Conservation (phyloP, 2,329 filamentous ascomycete genomes). For the Pyricularia grisea region DNA sequence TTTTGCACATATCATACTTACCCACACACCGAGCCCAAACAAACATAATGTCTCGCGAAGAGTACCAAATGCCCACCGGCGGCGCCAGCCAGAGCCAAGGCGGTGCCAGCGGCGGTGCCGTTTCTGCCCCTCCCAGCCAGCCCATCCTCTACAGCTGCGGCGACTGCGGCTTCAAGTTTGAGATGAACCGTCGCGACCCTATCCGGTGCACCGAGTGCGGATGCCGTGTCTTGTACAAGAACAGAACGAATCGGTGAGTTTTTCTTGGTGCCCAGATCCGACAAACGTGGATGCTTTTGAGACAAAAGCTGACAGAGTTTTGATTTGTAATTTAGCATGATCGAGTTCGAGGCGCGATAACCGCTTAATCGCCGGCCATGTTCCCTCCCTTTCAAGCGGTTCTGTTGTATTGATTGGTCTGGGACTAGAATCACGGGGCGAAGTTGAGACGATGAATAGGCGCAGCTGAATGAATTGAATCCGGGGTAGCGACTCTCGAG, state of each 20-base stretch:
- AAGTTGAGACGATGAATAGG: background rate
- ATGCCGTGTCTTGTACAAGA: constrained; percentile 93
- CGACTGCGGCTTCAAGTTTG: constrained; percentile 73
- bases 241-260: constrained; percentile 87
- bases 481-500: constrained; percentile 7
- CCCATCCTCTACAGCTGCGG: constrained; percentile 68
- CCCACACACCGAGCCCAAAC: constrained; percentile 3
- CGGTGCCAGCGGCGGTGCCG: constrained; percentile 29
- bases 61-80: constrained; percentile 63
- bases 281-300: background rate
- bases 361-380: background rate
- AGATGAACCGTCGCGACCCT: constrained; percentile 66
- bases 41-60: constrained; percentile 57
- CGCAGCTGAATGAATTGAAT: background rate
- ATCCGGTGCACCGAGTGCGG: constrained; percentile 90
- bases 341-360: constrained; percentile 91
- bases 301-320: constrained; percentile 3
- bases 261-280: background rate
- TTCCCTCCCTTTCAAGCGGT: background rate
- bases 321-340: constrained; percentile 49
- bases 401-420: background rate
- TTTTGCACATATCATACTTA: background rate
- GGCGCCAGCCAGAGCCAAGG: constrained; percentile 29
- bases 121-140: constrained; percentile 30
- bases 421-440: background rate